Evolutionary conservation across 306 rosid genomes (phyloP), one percentile per base, ranked within the genome.

Genomic region (Aeschynomene evenia): DNA sequence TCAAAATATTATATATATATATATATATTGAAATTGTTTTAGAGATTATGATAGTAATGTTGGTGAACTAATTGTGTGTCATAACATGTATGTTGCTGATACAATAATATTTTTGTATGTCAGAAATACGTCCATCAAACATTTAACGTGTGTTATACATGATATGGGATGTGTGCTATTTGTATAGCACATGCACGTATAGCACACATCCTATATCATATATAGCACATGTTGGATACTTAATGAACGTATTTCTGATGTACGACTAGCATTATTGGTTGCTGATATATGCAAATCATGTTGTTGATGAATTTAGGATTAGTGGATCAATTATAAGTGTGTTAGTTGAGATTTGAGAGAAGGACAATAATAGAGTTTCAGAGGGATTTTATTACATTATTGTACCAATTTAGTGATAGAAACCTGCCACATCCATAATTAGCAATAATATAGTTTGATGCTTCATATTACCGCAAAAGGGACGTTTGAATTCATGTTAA

Each of bases 351-450:
- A 33, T 16, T 57, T 57, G 11, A 31, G 46, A 28, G 14, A 10
- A 39, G 12, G 45, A 4, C 29, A 60, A 49, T 20, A 2, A 22
- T 75, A 18, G 23, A 39, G 33, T 43, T 42, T 56, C 67, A 43
- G 29, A 31, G 8, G 28, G 49, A 26, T 16, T 58, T n/a, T n/a
- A n/a, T n/a, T n/a, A n/a, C n/a, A n/a, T n/a, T 19, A 20, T 11
- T 11, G 50, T 34, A 60, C 3, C 7, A 8, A 13, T 36, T 39
- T 33, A 11, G 9, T 24, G 79, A 79, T 29, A 71, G 75, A 9
- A 71, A 70, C 83, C 14, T 13, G 43, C 53, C 57, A 74, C 69
- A 53, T 70, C 73, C 34, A 68, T 46, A 24, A 11, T 13, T 36
- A 1, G 29, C 11, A n/a, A n/a, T n/a, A n/a, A n/a, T n/a, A n/a